A percentile compares a stretch with the other conserved stretches of the same genome.
Evolutionary conservation across 192 early-diverging fungal genomes (phyloP).

Genomic region (Neocallimastix lanati): DNA sequence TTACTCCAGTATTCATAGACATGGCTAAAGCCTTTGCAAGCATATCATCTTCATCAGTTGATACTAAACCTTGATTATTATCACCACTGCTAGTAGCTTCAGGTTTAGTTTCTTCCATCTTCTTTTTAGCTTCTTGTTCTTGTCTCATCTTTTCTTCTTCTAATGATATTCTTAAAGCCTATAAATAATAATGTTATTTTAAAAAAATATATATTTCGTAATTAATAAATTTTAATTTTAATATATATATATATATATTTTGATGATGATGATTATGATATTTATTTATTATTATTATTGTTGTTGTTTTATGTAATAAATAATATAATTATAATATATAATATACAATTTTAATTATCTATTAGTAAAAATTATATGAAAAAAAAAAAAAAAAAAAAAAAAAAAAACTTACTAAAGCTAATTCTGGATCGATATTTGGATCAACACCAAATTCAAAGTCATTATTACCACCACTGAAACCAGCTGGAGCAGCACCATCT

Average conservation of each 20-base stretch:
- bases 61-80: constrained; percentile 4
- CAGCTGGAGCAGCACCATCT: constrained; percentile 52
- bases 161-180: constrained; percentile 85
- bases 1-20: constrained; percentile 28
- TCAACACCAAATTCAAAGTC: constrained; percentile 89
- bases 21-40: constrained; percentile 50
- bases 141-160: constrained; percentile 91
- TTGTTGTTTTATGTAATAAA: no score
- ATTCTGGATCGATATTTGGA: constrained; percentile 79
- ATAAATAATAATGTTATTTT: no score
- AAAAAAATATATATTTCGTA: no score
- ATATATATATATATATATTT: no score
- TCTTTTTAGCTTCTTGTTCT: constrained; percentile 23
- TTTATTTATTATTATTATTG: no score
- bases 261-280: no score
- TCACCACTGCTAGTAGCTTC: constrained; percentile 7
- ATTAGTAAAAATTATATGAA: neutral
- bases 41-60: constrained; percentile 31
- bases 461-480: constrained; percentile 23
- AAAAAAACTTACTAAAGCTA: constrained; percentile 45
- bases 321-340: no score
- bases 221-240: no score
- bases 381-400: no score
- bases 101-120: constrained; percentile 17
- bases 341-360: no score